phyloP scores from a whole-genome alignment of 2,329 filamentous ascomycete genomes.

The Bretziella fagacearum region DNA sequence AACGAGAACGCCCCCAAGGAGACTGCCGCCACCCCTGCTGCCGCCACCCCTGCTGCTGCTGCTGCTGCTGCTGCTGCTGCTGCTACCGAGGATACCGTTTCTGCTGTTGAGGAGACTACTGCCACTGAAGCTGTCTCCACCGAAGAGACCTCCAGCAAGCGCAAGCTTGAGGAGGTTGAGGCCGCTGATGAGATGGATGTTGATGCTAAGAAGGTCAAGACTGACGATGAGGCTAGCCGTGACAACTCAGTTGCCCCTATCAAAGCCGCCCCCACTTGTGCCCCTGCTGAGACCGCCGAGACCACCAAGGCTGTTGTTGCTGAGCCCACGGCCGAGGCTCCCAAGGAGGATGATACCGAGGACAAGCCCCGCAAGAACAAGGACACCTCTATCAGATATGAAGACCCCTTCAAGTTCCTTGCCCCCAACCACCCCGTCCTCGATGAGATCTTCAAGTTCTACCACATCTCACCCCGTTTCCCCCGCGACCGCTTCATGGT shows the following conservation, averaged over 20 bases:
- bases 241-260: conserved; percentile 13
- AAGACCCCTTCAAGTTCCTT: conserved; percentile 93
- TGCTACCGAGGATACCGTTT: conserved; percentile 18
- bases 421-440: conserved; percentile 58
- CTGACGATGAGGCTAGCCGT: conserved; percentile 15
- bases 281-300: conserved; percentile 14
- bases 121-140: neutral
- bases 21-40: conserved; percentile 16
- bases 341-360: neutral
- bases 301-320: conserved; percentile 12
- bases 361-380: conserved; percentile 17
- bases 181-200: conserved; percentile 22
- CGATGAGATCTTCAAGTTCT: conserved; percentile 63
- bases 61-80: conserved; percentile 7
- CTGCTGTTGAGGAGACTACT: conserved; percentile 16
- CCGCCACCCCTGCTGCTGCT: conserved; percentile 15
- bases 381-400: conserved; percentile 34
- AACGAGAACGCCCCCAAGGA: conserved; percentile 42
- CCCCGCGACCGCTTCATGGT: conserved; percentile 89
- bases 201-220: conserved; percentile 21
- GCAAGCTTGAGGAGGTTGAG: conserved; percentile 23
- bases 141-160: conserved; percentile 22
- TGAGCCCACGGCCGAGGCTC: conserved; percentile 10
- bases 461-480: conserved; percentile 68
- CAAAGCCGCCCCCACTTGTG: neutral